These are phyloP conservation scores for Quercus gilva DNA, from an alignment of 306 rosid species.

Conservation along the genomic window DNA sequence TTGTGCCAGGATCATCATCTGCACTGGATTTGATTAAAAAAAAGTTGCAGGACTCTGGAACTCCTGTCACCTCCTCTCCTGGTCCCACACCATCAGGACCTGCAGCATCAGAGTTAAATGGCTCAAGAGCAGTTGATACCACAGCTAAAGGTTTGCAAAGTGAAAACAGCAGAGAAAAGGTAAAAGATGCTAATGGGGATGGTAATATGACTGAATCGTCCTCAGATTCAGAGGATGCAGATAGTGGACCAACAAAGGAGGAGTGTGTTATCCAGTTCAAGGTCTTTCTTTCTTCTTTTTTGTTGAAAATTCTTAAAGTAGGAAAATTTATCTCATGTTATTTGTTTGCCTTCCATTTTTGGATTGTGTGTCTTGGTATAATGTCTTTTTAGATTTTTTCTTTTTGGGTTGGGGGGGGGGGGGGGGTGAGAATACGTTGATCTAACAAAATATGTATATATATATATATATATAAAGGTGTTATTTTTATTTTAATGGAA, in stretches of 20 bases:
- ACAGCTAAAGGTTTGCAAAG: constrained; percentile 57
- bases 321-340: background rate
- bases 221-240: constrained; percentile 92
- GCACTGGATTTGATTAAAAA: constrained; percentile 91
- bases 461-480: too few relatives aligned
- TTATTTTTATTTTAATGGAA: too few relatives aligned
- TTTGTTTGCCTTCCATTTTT: background rate
- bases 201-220: constrained; percentile 74
- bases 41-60: constrained; percentile 91
- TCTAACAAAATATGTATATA: background rate
- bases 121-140: constrained; percentile 65
- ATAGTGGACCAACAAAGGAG: constrained; percentile 86
- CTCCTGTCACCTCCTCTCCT: constrained; percentile 74
- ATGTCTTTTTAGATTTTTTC: background rate
- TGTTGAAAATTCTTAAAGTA: background rate
- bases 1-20: constrained; percentile 62
- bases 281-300: constrained; percentile 45
- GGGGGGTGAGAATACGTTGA: background rate
- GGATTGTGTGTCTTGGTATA: background rate
- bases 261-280: constrained; percentile 81
- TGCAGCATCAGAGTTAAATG: constrained; percentile 62
- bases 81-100: constrained; percentile 41
- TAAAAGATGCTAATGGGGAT: constrained; percentile 75
- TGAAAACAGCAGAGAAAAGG: constrained; percentile 72
- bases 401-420: background rate